These are phyloP conservation scores for Paramarasmius palmivorus DNA, from an alignment of 1,284 basidiomycete genomes.

Conservation along the genomic window DNA sequence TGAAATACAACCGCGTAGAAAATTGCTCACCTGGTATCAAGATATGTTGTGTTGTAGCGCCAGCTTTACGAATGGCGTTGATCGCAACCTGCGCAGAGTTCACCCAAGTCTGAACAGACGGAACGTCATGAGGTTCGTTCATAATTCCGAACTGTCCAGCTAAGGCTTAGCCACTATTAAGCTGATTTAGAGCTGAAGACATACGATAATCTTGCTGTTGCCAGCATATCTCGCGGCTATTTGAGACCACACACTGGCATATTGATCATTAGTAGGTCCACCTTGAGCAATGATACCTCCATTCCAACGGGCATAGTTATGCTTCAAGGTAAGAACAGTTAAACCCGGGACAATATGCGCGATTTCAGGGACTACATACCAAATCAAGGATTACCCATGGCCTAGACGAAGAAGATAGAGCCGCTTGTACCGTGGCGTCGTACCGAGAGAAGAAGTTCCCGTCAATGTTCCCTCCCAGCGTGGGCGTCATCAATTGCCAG, in stretches of 20 bases:
- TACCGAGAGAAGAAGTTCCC: slow-evolving; percentile 45
- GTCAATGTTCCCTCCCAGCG: slow-evolving; percentile 46
- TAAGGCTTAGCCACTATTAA: too few relatives aligned
- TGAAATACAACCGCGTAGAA: too few relatives aligned
- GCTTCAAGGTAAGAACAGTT: too few relatives aligned
- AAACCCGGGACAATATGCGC: too few relatives aligned
- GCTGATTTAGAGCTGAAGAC: too few relatives aligned
- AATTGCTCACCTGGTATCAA: slow-evolving; percentile 41
- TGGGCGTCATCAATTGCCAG: slow-evolving; percentile 54
- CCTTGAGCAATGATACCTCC: slow-evolving; percentile 51
- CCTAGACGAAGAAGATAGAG: slow-evolving; percentile 36
- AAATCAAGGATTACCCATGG: slow-evolving; percentile 56
- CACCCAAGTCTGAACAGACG: slow-evolving; percentile 43
- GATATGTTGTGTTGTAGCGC: slow-evolving; percentile 44
- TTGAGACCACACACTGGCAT: slow-evolving; percentile 52
- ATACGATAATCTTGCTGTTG: slow-evolving; percentile 47
- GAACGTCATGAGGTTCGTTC: slow-evolving; percentile 55
- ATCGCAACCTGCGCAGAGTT: slow-evolving; percentile 47
- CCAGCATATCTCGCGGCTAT: slow-evolving; percentile 51
- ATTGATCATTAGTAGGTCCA: slow-evolving; percentile 53
- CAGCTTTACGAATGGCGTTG: slow-evolving; percentile 49
- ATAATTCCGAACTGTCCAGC: slow-evolving; percentile 43
- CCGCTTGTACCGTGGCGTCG: slow-evolving; percentile 50
- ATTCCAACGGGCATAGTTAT: slow-evolving; percentile 57
- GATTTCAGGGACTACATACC: slow-evolving; percentile 17